Evolutionary conservation across 2,329 filamentous ascomycete species (phyloP), one percentile per base, ranked within the genome.

Genomic region (Rutstroemia sp.): DNA sequence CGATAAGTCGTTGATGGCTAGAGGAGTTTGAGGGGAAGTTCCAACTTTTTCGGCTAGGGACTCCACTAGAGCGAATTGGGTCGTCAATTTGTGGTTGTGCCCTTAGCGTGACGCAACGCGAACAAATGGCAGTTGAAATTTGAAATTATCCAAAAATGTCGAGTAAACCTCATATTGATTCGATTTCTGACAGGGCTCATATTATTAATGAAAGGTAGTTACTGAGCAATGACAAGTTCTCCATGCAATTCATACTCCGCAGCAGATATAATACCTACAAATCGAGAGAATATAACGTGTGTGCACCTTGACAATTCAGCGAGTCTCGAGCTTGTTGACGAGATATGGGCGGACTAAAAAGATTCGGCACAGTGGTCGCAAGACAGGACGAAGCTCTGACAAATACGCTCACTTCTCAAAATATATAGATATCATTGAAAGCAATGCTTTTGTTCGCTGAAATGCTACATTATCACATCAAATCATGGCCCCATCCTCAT

Each of bases 401-500:
- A 3, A 12, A 34, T 34, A 12, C 12, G 9, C 30, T 12, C 30
- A 34, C 10, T 12, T 34, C 10, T 12, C 30, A 12, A 30, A 34
- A 34, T 34, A 5, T 34, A 10, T 9, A 34, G 39, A 18, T 42
- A 42, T 46, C 21, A 21, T 21, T 46, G 19, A 46, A 46, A 9
- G 19, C 10, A 21, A 14, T 25, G 3, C 21, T 19, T 46, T 46
- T 46, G 19, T 46, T 6, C 42, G n/a, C 39, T 42, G 39, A 42
- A 42, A 42, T 42, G 19, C 39, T 42, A 42, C 12, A 46, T 46
- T 46, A 14, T 46, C 18, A 14, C 19, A 14, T 14, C 42, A 46
- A 46, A 18, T 47, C 54, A 47, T 57, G 37, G 45, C 51, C 38
- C 16, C 45, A 9, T 25, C 34, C n/a, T 66, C 57, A 68, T 50